A percentile compares a stretch with the other conserved stretches of the same genome.
Evolutionary conservation across 768 basidiomycete genomes (phyloP).

Genomic region (Phylloporus sp.): DNA sequence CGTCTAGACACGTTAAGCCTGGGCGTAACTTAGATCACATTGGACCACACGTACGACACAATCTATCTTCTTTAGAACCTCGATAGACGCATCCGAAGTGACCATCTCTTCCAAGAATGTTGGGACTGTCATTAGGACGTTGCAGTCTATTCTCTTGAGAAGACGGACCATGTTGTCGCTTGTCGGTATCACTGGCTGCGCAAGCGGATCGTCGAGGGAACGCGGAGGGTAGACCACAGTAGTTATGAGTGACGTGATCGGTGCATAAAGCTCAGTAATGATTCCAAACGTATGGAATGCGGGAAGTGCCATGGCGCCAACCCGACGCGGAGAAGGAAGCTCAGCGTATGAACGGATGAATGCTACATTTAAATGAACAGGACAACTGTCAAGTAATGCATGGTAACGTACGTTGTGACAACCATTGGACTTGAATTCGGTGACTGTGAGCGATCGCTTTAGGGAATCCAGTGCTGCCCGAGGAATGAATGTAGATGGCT

Average conservation of each 20-base stretch:
- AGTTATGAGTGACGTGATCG: slow-evolving; percentile 16
- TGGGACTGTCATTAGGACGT: neutral
- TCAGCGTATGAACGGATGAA: neutral
- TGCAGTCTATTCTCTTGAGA: slow-evolving; percentile 7
- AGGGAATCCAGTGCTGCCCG: neutral
- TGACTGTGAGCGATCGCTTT: neutral
- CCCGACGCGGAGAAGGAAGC: slow-evolving; percentile 14
- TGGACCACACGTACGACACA: neutral
- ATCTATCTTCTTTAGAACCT: neutral
- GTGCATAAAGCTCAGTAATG: slow-evolving; percentile 10
- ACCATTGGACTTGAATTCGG: neutral
- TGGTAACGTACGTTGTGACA: neutral
- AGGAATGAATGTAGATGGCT: neutral
- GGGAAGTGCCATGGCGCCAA: slow-evolving; percentile 24
- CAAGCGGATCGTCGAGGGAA: neutral
- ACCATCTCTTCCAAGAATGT: neutral
- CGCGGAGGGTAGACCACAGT: slow-evolving; percentile 28
- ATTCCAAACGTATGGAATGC: slow-evolving; percentile 27
- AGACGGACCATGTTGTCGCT: slow-evolving; percentile 1
- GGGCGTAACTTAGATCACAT: neutral
- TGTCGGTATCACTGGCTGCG: neutral
- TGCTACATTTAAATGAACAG: no score
- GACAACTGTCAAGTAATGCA: no score
- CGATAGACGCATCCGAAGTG: neutral
- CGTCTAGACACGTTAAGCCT: neutral